phyloP scores from a whole-genome alignment of 371 early-diverging fungal species.

The Mortierella sp. region DNA sequence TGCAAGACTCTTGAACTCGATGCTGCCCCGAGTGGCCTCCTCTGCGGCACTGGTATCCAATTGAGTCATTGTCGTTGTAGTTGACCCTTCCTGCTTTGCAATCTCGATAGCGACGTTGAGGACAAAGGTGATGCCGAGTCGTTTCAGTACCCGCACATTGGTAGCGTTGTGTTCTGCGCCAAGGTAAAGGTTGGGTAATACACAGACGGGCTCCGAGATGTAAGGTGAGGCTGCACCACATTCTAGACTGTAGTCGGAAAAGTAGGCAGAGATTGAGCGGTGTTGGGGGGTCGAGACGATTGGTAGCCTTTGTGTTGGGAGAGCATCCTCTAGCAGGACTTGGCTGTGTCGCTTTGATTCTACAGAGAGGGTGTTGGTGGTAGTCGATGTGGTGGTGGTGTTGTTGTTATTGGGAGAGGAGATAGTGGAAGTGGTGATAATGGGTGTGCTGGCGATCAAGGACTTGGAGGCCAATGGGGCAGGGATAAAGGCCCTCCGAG shows the following conservation, averaged over 20 bases:
- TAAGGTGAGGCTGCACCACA: slow-evolving; percentile 54
- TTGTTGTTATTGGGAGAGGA: not conserved
- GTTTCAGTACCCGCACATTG: slow-evolving; percentile 57
- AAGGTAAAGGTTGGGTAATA: slow-evolving; percentile 78
- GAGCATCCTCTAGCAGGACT: slow-evolving; percentile 43
- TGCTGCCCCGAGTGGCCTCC: slow-evolving; percentile 20
- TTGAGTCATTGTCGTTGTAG: slow-evolving; percentile 4
- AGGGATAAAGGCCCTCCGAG: slow-evolving; percentile 45
- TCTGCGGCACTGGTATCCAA: not conserved
- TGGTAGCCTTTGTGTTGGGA: slow-evolving; percentile 38
- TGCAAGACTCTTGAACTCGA: slow-evolving; percentile 68
- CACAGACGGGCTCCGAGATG: slow-evolving; percentile 67
- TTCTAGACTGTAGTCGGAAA: slow-evolving; percentile 51
- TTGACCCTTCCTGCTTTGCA: slow-evolving; percentile 21
- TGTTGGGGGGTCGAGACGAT: slow-evolving; percentile 26
- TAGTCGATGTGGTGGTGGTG: not conserved
- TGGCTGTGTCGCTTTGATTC: slow-evolving; percentile 37
- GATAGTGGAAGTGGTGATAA: slow-evolving; percentile 1
- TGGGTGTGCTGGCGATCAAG: slow-evolving; percentile 15
- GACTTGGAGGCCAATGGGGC: slow-evolving; percentile 32
- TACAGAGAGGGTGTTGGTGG: not conserved
- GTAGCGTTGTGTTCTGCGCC: slow-evolving; percentile 75
- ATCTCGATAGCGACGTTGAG: slow-evolving; percentile 85
- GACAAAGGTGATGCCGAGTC: slow-evolving; percentile 66
- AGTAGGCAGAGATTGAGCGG: slow-evolving; percentile 55